Conservation (phyloP, 768 basidiomycete genomes). For the Amanita subjunquillea region DNA sequence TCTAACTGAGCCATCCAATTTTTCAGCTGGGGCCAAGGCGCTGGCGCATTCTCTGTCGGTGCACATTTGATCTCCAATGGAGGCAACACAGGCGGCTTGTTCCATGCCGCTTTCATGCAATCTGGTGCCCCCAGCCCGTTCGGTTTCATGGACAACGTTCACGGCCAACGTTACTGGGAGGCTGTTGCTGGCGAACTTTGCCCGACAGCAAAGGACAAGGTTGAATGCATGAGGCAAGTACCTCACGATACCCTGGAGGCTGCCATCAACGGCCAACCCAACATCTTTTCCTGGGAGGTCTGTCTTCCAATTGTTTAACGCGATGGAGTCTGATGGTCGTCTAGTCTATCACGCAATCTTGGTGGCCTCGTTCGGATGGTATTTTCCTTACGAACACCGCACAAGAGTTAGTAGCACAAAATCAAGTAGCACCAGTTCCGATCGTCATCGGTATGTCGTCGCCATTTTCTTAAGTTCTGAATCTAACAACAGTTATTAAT, state of each 20-base stretch:
- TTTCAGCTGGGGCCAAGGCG: constrained; percentile 31
- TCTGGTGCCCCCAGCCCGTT: constrained; percentile 16
- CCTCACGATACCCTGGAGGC: constrained; percentile 27
- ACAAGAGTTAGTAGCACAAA: constrained; percentile 28
- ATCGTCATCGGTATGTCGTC: constrained; percentile 30
- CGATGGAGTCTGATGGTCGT: background rate
- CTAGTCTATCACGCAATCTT: constrained; percentile 31
- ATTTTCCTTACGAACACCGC: constrained; percentile 34
- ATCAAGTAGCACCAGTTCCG: constrained; percentile 36
- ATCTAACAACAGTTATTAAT: background rate
- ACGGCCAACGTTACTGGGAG: constrained; percentile 27
- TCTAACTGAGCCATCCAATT: background rate
- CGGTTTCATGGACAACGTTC: constrained; percentile 6
- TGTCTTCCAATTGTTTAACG: background rate
- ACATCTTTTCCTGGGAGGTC: constrained; percentile 34
- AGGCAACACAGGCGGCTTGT: constrained; percentile 21
- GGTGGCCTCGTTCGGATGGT: constrained; percentile 43
- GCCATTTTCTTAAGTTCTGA: too few relatives aligned
- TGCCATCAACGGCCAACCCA: constrained; percentile 32
- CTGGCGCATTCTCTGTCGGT: constrained; percentile 33
- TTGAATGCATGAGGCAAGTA: constrained; percentile 32
- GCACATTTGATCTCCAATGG: constrained; percentile 25
- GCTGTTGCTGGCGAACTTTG: constrained; percentile 33
- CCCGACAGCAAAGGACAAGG: constrained; percentile 25
- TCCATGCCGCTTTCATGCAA: constrained; percentile 28